phyloP scores from a whole-genome alignment of 202 grass and related monocot genomes.

The Saccharum hybrid region DNA sequence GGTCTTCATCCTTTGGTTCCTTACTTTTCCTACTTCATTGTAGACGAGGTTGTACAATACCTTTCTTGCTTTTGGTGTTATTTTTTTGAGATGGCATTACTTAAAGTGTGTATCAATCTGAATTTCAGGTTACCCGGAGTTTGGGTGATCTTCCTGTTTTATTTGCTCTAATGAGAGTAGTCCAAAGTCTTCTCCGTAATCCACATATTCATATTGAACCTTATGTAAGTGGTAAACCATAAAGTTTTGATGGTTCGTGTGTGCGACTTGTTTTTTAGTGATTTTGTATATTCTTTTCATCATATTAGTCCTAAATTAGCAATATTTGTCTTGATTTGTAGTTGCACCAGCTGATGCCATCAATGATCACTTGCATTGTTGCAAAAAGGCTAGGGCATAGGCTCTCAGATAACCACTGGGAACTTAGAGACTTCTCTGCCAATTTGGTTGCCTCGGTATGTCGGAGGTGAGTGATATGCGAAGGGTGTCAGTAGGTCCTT shows the following conservation, averaged over 20 bases:
- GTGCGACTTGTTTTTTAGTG: background rate
- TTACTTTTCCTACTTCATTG: constrained; percentile 95
- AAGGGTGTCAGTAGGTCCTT: background rate
- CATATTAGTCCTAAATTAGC: constrained; percentile 15
- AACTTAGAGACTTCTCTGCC: constrained; percentile 85
- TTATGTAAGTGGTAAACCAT: constrained; percentile 73
- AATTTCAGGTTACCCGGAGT: constrained; percentile 86
- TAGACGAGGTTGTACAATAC: constrained; percentile 66
- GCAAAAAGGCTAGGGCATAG: constrained; percentile 81
- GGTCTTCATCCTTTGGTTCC: constrained; percentile 94
- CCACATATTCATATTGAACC: constrained; percentile 99
- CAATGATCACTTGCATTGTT: constrained; percentile 86
- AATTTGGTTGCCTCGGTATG: constrained; percentile 90
- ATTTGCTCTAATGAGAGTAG: constrained; percentile 91
- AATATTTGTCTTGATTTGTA: constrained; percentile 51
- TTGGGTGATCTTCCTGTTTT: constrained; percentile 83
- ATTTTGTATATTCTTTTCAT: constrained; percentile 15
- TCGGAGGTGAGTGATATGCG: constrained; percentile 66
- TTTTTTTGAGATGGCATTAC: constrained; percentile 22
- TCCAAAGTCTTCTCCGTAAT: constrained; percentile 89
- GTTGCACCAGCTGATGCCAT: constrained; percentile 96
- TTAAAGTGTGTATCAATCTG: constrained; percentile 40
- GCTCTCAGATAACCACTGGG: constrained; percentile 90
- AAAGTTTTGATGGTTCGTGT: constrained; percentile 27
- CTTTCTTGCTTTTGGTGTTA: constrained; percentile 15